A percentile compares a stretch with the other conserved stretches of the same genome.
Conservation (phyloP, 371 early-diverging fungal genomes). For the Mucor plumbeus region DNA sequence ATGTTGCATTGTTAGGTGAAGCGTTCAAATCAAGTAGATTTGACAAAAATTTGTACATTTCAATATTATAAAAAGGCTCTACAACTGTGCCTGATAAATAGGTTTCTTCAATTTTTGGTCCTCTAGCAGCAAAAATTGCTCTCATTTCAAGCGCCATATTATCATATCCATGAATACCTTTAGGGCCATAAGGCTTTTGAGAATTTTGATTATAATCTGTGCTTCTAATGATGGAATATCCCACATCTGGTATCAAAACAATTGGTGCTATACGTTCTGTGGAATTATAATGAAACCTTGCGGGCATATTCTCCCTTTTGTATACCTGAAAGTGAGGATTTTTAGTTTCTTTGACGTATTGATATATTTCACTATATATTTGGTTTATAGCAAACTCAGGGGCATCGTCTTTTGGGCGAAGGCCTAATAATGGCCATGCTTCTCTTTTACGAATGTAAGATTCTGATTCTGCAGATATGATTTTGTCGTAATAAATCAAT, state of each 20-base stretch:
- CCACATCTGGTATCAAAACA: conserved; percentile 69
- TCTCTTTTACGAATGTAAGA: conserved; percentile 34
- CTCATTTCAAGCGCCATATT: conserved; percentile 78
- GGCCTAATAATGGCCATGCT: conserved; percentile 45
- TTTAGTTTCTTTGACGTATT: conserved; percentile 36
- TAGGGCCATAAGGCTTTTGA: conserved; percentile 12
- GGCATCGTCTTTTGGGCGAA: conserved; percentile 53
- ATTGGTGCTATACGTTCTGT: conserved; percentile 75
- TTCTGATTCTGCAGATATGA: conserved; percentile 33
- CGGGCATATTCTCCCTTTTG: conserved; percentile 65
- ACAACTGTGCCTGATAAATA: conserved; percentile 23
- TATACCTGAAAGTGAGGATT: conserved; percentile 66
- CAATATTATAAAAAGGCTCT: conserved; percentile 42
- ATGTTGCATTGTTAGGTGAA: conserved; percentile 40
- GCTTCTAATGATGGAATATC: conserved; percentile 44
- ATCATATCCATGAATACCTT: conserved; percentile 90
- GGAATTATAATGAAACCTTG: conserved; percentile 63
- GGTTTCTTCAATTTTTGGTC: conserved; percentile 63
- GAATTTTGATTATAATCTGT: conserved; percentile 7
- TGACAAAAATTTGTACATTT: conserved; percentile 44
- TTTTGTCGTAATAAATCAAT: conserved; percentile 76
- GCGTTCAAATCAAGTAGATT: conserved; percentile 34
- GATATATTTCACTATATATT: conserved; percentile 41
- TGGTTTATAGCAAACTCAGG: conserved; percentile 35
- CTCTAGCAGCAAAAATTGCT: conserved; percentile 82